Conservation (phyloP, 805 yeast species). For the Hanseniaspora osmophila region DNA sequence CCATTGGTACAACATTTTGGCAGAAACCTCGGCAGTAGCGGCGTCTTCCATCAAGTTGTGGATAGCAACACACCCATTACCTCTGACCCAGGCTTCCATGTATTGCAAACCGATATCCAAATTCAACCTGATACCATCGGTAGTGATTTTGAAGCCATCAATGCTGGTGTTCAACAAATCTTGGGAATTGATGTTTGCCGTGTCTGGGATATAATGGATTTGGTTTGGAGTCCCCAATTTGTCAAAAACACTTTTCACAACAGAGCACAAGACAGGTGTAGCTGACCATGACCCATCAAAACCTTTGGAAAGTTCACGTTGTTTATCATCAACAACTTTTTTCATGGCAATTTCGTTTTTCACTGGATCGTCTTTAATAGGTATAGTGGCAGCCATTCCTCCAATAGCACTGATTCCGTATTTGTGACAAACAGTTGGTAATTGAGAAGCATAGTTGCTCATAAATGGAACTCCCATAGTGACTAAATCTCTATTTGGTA, state of each 20-base stretch:
- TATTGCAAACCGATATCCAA: conserved; percentile 64
- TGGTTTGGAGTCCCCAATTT: conserved; percentile 79
- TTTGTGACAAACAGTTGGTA: conserved; percentile 61
- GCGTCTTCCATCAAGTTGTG: conserved; percentile 83
- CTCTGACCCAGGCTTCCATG: conserved; percentile 79
- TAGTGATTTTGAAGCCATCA: conserved; percentile 49
- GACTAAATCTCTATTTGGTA: conserved; percentile 70
- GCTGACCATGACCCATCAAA: conserved; percentile 89
- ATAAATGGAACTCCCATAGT: conserved; percentile 74
- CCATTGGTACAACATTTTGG: conserved; percentile 78
- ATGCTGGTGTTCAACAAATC: conserved; percentile 47
- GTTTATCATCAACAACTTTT: conserved; percentile 60
- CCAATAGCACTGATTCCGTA: conserved; percentile 81
- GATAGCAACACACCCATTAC: conserved; percentile 75
- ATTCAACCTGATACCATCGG: conserved; percentile 56
- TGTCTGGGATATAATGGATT: conserved; percentile 22
- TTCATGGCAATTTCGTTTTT: conserved; percentile 55
- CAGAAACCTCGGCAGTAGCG: conserved; percentile 77
- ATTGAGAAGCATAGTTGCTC: conserved; percentile 60
- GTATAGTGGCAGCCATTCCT: conserved; percentile 83
- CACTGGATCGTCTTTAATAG: conserved; percentile 55
- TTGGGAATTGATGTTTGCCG: no score
- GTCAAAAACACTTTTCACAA: conserved; percentile 59
- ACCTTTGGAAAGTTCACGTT: conserved; percentile 63
- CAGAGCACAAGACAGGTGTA: conserved; percentile 67